Percentiles rank a stretch among this genome's conserved stretches.
Evolutionary conservation across 495 filamentous ascomycete genomes (phyloP).

Genomic region (Durotheca rogersii): DNA sequence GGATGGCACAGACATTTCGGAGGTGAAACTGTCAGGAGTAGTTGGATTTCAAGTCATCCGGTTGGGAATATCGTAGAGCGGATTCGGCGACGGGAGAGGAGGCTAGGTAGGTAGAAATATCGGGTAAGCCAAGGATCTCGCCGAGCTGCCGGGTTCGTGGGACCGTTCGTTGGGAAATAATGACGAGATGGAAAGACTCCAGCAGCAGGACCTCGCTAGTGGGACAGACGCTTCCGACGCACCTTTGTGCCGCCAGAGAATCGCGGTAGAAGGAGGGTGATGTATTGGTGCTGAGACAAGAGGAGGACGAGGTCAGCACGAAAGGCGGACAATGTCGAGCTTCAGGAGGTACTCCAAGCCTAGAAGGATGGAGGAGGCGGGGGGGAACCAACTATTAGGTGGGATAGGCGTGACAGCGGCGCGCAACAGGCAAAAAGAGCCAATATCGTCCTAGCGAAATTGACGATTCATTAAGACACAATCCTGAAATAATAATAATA

Average conservation of each 20-base stretch:
- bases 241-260: too few species aligned
- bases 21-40: slow-evolving; percentile 21
- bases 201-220: too few species aligned
- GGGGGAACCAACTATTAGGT: neutral
- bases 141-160: too few species aligned
- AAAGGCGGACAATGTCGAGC: too few species aligned
- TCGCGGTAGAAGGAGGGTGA: too few species aligned
- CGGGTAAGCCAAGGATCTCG: too few species aligned
- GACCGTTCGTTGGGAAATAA: too few species aligned
- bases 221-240: too few species aligned
- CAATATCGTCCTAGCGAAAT: neutral
- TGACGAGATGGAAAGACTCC: too few species aligned
- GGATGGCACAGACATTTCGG: slow-evolving; percentile 22
- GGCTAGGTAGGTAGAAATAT: neutral
- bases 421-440: slow-evolving; percentile 2
- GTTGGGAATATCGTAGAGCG: neutral
- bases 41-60: slow-evolving; percentile 22
- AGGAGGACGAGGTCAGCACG: too few species aligned
- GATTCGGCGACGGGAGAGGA: neutral
- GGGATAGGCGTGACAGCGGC: neutral
- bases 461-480: neutral
- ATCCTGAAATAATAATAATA: neutral
- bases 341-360: too few species aligned
- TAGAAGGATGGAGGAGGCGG: neutral
- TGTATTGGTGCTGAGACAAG: too few species aligned